A percentile compares a stretch with the other conserved stretches of the same genome.
Conservation (phyloP, 768 basidiomycete genomes). For the Daedaleopsis nitida region DNA sequence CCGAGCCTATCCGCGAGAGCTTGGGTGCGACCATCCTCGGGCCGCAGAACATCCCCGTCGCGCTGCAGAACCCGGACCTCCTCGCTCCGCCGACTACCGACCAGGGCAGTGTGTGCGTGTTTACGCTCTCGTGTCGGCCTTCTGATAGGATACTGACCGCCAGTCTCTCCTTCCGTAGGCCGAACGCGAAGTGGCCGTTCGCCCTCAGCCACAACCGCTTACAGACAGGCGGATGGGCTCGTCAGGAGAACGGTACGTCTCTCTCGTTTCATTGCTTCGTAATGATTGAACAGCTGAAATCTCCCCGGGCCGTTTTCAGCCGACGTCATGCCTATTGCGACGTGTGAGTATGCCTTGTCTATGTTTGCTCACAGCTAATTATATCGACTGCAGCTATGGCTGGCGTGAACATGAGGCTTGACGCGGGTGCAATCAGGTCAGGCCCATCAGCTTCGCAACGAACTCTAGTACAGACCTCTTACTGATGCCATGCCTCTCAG, state of each 20-base stretch:
- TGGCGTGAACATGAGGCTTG: conserved; percentile 36
- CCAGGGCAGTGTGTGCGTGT: conserved; percentile 46
- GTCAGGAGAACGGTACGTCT: conserved; percentile 57
- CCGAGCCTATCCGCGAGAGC: conserved; percentile 46
- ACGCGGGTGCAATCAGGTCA: conserved; percentile 37
- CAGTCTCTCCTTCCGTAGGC: conserved; percentile 21
- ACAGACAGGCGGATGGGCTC: conserved; percentile 64
- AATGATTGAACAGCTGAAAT: background rate
- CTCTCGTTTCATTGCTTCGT: conserved; percentile 7
- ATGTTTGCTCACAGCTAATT: background rate
- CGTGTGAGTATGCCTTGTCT: conserved; percentile 19
- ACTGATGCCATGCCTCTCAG: conserved; percentile 4
- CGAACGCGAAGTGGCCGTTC: conserved; percentile 67
- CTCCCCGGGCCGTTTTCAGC: conserved; percentile 29
- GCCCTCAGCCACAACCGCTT: conserved; percentile 60
- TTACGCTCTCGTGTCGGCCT: background rate
- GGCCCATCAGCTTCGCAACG: background rate
- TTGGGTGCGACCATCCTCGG: conserved; percentile 54
- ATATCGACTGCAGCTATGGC: conserved; percentile 30
- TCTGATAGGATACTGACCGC: background rate
- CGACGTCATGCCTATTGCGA: conserved; percentile 41
- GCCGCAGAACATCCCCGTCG: conserved; percentile 57
- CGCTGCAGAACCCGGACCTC: conserved; percentile 56
- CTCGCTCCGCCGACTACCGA: conserved; percentile 68
- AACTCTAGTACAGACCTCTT: background rate